These are phyloP conservation scores for Pichia paraexigua DNA, from an alignment of 805 yeast species.

Conservation along the genomic window DNA sequence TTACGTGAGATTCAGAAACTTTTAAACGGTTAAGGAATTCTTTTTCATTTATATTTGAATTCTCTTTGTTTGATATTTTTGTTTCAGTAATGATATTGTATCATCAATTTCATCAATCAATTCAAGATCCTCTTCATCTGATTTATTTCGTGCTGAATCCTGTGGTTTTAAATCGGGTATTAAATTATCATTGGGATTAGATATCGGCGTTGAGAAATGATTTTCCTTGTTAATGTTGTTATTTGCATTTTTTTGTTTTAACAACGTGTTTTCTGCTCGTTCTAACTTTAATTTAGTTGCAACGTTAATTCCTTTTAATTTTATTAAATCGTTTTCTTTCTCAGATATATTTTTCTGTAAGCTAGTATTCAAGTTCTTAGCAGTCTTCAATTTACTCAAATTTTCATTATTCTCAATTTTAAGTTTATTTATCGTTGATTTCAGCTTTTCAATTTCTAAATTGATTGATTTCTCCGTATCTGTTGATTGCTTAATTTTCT, in stretches of 20 bases:
- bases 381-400: neutral
- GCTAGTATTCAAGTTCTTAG: neutral
- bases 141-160: neutral
- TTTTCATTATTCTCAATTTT: slow-evolving; percentile 1
- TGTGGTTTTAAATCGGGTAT: neutral
- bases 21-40: neutral
- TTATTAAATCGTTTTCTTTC: slow-evolving; percentile 5
- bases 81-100: slow-evolving; percentile 7
- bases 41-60: neutral
- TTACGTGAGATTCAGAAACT: neutral
- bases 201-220: neutral
- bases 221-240: neutral
- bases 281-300: slow-evolving; percentile 7
- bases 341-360: neutral
- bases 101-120: slow-evolving; percentile 1
- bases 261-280: slow-evolving; percentile 1
- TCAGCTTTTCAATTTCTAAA: neutral
- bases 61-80: slow-evolving; percentile 6
- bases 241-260: neutral
- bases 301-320: slow-evolving; percentile 1
- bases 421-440: neutral
- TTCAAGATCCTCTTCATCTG: neutral
- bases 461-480: neutral
- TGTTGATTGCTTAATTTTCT: neutral
- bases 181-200: neutral